Conservation (phyloP, 371 early-diverging fungal genomes). For the Mucor lusitanicus region DNA sequence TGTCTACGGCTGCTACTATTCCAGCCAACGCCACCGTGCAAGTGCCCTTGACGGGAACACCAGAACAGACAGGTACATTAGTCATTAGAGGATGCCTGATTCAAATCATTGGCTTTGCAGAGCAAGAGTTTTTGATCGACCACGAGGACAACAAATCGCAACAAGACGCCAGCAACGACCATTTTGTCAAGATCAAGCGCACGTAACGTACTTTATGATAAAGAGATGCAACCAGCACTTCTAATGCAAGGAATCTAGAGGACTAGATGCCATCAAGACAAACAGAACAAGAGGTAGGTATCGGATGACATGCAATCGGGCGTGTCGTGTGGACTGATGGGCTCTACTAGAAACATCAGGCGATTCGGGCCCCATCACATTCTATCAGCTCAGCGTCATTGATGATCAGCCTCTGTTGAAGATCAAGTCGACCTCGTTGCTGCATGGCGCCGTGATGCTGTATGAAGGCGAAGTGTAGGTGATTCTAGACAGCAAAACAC, state of each 20-base stretch:
- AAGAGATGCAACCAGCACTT: not conserved
- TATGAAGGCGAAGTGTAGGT: slow-evolving; percentile 81
- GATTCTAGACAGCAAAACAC: not conserved
- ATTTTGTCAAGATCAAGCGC: slow-evolving; percentile 30
- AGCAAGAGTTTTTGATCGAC: slow-evolving; percentile 69
- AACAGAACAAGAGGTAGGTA: slow-evolving; percentile 25
- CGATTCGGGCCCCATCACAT: slow-evolving; percentile 17
- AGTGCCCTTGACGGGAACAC: slow-evolving; percentile 66
- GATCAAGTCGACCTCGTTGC: slow-evolving; percentile 57
- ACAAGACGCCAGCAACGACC: not conserved
- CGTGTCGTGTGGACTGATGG: not conserved
- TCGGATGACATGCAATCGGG: not conserved
- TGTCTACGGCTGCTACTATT: slow-evolving; percentile 60
- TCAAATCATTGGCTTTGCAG: slow-evolving; percentile 70
- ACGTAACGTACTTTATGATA: slow-evolving; percentile 17
- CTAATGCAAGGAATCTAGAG: slow-evolving; percentile 14
- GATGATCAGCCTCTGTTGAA: slow-evolving; percentile 70
- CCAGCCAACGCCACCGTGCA: slow-evolving; percentile 65
- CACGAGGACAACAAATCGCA: slow-evolving; percentile 23
- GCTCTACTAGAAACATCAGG: not conserved
- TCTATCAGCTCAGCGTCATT: slow-evolving; percentile 65
- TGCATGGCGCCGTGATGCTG: slow-evolving; percentile 74
- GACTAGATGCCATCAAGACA: slow-evolving; percentile 30
- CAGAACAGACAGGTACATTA: slow-evolving; percentile 61
- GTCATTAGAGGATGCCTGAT: slow-evolving; percentile 68